Percentiles rank a stretch among this genome's conserved stretches.
These are phyloP conservation scores for Cicer chorassanicum DNA, from an alignment of 306 rosid genomes.

Conservation along the genomic window DNA sequence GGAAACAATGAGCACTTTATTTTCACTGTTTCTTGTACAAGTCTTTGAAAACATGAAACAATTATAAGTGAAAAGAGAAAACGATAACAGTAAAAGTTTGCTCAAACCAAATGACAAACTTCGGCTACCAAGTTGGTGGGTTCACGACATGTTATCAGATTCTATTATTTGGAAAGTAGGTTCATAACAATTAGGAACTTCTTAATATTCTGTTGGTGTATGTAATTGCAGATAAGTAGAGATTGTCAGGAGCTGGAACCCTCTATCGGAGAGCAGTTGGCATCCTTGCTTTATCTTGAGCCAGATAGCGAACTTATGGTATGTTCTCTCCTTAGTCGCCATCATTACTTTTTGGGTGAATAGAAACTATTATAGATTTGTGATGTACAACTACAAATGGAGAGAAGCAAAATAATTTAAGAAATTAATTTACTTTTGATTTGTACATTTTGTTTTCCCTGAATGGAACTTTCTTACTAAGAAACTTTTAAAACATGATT, in stretches of 20 bases:
- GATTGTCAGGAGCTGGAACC: slow-evolving; percentile 98
- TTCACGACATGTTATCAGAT: neutral
- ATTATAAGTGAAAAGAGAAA: neutral
- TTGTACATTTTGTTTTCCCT: neutral
- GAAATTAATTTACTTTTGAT: slow-evolving; percentile 24
- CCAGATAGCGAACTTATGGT: slow-evolving; percentile 99
- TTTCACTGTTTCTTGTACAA: slow-evolving; percentile 3
- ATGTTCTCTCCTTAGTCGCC: slow-evolving; percentile 44
- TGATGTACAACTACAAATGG: slow-evolving; percentile 17
- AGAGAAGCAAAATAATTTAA: slow-evolving; percentile 6
- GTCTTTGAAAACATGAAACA: slow-evolving; percentile 1
- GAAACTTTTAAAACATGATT: slow-evolving; percentile 1
- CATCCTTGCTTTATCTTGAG: slow-evolving; percentile 94
- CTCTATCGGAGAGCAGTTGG: slow-evolving; percentile 93
- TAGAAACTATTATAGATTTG: slow-evolving; percentile 11
- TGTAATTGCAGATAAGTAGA: slow-evolving; percentile 91
- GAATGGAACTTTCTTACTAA: slow-evolving; percentile 17
- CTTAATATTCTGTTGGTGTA: slow-evolving; percentile 33
- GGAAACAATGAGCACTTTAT: neutral
- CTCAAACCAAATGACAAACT: neutral
- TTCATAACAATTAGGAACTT: slow-evolving; percentile 1
- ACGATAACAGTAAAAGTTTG: neutral
- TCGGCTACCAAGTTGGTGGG: neutral
- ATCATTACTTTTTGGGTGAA: slow-evolving; percentile 5
- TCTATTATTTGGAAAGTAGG: neutral